Conservation (phyloP, 2,329 filamentous ascomycete genomes). For the Calcarisporium arbuscula region DNA sequence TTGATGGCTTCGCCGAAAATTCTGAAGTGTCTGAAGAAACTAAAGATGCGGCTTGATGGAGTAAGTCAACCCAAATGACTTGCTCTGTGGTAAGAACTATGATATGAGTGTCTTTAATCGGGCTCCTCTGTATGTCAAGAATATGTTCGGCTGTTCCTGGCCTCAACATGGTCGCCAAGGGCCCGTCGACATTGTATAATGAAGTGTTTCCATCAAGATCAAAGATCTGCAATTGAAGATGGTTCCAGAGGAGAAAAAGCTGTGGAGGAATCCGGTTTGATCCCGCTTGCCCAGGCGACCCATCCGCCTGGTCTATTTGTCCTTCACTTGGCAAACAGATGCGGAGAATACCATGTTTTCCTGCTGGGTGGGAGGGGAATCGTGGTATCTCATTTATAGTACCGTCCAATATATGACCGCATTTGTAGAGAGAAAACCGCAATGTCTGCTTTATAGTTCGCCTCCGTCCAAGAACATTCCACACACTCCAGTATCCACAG, state of each 20-base stretch:
- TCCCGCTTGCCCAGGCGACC: too few species aligned
- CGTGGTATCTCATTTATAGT: slow-evolving; percentile 26
- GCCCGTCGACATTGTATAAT: too few species aligned
- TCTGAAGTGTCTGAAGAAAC: slow-evolving; percentile 5
- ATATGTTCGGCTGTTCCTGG: slow-evolving; percentile 33
- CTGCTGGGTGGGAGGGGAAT: slow-evolving; percentile 19
- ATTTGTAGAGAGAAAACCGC: slow-evolving; percentile 25
- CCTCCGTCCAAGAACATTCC: slow-evolving; percentile 45
- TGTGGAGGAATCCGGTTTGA: slow-evolving; percentile 5
- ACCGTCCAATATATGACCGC: slow-evolving; percentile 39
- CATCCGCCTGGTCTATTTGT: background rate
- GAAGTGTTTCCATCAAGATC: slow-evolving; percentile 28
- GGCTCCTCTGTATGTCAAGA: slow-evolving; percentile 48
- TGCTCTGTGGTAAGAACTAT: slow-evolving; percentile 52
- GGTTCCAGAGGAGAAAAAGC: slow-evolving; percentile 31
- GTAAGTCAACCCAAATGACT: slow-evolving; percentile 43
- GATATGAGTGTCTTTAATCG: slow-evolving; percentile 39
- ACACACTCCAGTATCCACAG: slow-evolving; percentile 60
- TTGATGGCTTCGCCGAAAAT: slow-evolving; percentile 10
- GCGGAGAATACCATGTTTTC: slow-evolving; percentile 35
- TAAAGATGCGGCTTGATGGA: slow-evolving; percentile 8
- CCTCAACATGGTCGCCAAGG: slow-evolving; percentile 19
- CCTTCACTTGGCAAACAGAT: slow-evolving; percentile 8
- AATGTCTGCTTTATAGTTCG: slow-evolving; percentile 25
- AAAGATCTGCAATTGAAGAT: slow-evolving; percentile 25